A percentile compares a stretch with the other conserved stretches of the same genome.
These are phyloP conservation scores for Penicillium crustosum DNA, from an alignment of 2,329 filamentous ascomycete species.

Conservation along the genomic window DNA sequence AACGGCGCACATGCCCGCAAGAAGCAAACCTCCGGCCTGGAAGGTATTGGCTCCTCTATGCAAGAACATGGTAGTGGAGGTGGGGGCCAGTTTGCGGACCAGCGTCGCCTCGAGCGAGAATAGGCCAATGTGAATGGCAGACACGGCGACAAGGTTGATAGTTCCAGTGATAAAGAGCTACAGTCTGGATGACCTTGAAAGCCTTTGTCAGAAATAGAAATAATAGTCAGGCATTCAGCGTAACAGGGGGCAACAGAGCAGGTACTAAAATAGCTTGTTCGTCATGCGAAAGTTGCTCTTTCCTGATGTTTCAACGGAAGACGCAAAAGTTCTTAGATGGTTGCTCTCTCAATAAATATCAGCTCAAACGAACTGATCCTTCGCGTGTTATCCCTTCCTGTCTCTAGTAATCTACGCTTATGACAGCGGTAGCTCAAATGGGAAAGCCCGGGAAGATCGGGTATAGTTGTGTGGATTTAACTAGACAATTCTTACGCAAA, in stretches of 20 bases:
- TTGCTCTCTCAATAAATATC: no score
- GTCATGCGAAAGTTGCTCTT: not conserved
- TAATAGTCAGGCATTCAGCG: not conserved
- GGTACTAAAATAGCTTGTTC: not conserved
- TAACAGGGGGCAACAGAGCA: not conserved
- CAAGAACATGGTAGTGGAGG: constrained; percentile 23
- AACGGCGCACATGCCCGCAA: constrained; percentile 47
- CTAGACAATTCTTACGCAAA: no score
- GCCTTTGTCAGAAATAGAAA: not conserved
- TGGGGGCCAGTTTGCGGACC: constrained; percentile 26
- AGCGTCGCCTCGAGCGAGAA: constrained; percentile 33
- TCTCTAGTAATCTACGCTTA: not conserved
- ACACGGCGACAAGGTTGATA: not conserved
- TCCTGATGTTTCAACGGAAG: not conserved
- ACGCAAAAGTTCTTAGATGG: no score
- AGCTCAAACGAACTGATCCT: no score
- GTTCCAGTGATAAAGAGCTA: not conserved
- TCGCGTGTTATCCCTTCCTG: no score
- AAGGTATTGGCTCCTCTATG: constrained; percentile 44
- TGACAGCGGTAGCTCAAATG: not conserved
- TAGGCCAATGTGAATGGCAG: not conserved
- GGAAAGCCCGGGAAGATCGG: no score
- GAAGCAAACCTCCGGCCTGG: constrained; percentile 44
- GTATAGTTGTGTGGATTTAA: no score
- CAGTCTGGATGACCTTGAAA: not conserved